Base-by-base conservation (phyloP, 2,329 filamentous ascomycete genomes). In the Ophiocordyceps camponoti-leonardi region DNA sequence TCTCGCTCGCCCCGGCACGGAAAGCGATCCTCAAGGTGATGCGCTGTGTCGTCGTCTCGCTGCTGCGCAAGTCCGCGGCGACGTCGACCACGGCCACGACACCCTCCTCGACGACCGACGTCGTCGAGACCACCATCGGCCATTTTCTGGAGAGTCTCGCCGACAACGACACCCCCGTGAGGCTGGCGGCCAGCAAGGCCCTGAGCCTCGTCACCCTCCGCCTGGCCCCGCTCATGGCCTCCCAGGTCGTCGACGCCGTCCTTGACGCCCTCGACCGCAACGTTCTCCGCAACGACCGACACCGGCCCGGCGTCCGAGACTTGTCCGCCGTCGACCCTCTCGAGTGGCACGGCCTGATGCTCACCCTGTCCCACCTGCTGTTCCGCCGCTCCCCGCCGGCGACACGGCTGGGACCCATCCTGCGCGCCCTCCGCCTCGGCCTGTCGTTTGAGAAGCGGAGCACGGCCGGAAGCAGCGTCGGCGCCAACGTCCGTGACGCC, bases 401-500 rank as follows among this genome's bases (percentile, higher is more conserved):
- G 0, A 63, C 71, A 3, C 79, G 82, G 50, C 70, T 96, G 6
- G 71, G 79, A 0, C 73, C 81, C 45, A 84, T 94, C 40, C 69
- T 94, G 2, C 79, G 83, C 48, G 80, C 83, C 2, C 69, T 96
- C 16, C 65, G 94, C 1, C 73, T 84, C 11, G 88, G 86, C 0
- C 68, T 96, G 23, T 79, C 79, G 1, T 98, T 96, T 57, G 88
- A 98, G 61, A 86, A 94, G 56, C 75, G 88, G 48, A 84, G 82
- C 42, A 76, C 86, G 0, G 86, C 86, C 3, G 90, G 92, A n/a
- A 79, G 75, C 13, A 88, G 86, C 3, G 71, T 90, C 12, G 92
- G 92, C 2, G 82, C 85, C 1, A 94, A 93, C 53, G 88, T 98
- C 16, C 78, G 92, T 42, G 92, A 98, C 65, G 90, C 92, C 13